These are phyloP conservation scores for Globisporangium yorkense DNA, from an alignment of 352 stramenopile genomes.

Conservation along the genomic window DNA sequence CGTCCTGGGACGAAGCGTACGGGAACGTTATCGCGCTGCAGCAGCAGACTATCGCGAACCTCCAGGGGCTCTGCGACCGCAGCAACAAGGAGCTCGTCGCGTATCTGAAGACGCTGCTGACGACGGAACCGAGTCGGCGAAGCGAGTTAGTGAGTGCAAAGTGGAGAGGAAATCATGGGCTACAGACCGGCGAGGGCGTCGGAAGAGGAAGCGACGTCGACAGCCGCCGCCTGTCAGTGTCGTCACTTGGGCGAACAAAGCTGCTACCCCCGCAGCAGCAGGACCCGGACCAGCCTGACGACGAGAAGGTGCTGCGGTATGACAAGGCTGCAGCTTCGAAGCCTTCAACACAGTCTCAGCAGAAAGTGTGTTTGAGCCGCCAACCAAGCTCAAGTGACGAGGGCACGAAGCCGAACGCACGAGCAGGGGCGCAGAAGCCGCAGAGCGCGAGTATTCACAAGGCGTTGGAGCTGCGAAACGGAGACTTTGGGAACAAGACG, in stretches of 20 bases:
- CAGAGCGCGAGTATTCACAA: not conserved
- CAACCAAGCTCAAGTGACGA: not conserved
- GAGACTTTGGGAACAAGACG: conserved; percentile 64
- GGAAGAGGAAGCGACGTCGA: not conserved
- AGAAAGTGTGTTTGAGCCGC: too few species aligned
- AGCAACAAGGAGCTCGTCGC: conserved; percentile 35
- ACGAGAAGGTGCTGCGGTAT: not conserved
- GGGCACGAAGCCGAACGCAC: not conserved
- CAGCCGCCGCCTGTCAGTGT: not conserved
- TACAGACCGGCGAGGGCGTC: not conserved
- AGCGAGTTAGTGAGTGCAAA: conserved; percentile 12
- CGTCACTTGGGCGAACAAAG: not conserved
- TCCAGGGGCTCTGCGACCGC: conserved; percentile 49
- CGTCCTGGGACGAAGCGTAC: conserved; percentile 72
- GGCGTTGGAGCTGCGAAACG: conserved; percentile 22
- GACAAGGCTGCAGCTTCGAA: not conserved
- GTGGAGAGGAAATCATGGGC: not conserved
- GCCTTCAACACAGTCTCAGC: not conserved
- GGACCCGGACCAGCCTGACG: conserved; percentile 30
- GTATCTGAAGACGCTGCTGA: conserved; percentile 46
- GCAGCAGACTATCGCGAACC: conserved; percentile 64
- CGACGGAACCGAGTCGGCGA: conserved; percentile 34
- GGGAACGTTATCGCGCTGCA: conserved; percentile 64
- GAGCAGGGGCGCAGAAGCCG: not conserved
- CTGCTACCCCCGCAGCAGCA: conserved; percentile 46